Conservation (phyloP, 75 land plant species). For the Chamaecyparis obtusa region DNA sequence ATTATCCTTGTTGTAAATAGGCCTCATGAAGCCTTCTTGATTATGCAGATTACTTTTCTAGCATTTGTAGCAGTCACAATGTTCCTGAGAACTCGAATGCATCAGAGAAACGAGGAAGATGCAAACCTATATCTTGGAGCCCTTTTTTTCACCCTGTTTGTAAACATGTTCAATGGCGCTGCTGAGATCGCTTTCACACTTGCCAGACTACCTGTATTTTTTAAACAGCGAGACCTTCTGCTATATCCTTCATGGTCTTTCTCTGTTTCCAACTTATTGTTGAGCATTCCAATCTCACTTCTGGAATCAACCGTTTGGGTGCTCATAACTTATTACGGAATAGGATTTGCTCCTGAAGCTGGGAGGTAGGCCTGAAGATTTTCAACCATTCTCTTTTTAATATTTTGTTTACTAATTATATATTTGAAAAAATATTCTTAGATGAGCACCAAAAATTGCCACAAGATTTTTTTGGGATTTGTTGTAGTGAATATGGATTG, state of each 20-base stretch:
- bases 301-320: conserved; percentile 25
- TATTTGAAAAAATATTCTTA: no score
- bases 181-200: conserved; percentile 9
- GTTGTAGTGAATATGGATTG: background rate
- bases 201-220: no score
- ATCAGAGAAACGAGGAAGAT: conserved; percentile 11
- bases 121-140: conserved; percentile 17
- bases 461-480: background rate
- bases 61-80: conserved; percentile 20
- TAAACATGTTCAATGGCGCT: conserved; percentile 30
- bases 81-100: conserved; percentile 22
- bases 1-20: background rate
- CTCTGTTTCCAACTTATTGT: no score
- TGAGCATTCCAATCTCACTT: conserved; percentile 14
- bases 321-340: conserved; percentile 15
- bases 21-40: background rate
- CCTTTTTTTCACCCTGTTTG: conserved; percentile 18
- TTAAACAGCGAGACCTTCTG: background rate
- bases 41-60: conserved; percentile 16
- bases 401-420: no score
- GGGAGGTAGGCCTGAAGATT: conserved; percentile 12
- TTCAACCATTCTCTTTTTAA: background rate
- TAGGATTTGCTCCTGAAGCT: conserved; percentile 34
- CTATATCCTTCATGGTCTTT: no score
- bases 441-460: background rate